A percentile compares a stretch with the other conserved stretches of the same genome.
Evolutionary conservation across 768 basidiomycete genomes (phyloP).

Genomic region (Amanita inopinata): DNA sequence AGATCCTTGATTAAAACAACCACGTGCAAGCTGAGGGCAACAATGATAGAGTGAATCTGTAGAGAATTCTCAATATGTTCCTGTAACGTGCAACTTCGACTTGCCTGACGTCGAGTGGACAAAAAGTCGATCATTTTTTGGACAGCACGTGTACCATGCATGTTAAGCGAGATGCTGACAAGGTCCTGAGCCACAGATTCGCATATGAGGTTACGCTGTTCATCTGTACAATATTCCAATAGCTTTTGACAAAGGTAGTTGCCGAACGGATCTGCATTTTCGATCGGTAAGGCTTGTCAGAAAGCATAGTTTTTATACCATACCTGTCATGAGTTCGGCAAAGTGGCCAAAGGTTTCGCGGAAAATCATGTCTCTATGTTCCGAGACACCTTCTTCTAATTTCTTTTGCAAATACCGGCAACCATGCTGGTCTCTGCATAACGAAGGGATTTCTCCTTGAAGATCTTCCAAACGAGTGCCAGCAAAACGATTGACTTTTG

Average conservation of each 20-base stretch:
- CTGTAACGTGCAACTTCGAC: too few species aligned
- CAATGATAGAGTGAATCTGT: constrained; percentile 94
- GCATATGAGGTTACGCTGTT: constrained; percentile 93
- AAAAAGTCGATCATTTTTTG: constrained; percentile 99
- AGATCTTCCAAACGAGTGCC: constrained; percentile 94
- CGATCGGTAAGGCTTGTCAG: constrained; percentile 6
- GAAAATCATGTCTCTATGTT: constrained; percentile 99
- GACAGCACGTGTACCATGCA: constrained; percentile 98
- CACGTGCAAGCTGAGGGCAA: constrained; percentile 94
- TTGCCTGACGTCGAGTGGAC: constrained; percentile 86
- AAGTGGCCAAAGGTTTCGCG: constrained; percentile 96
- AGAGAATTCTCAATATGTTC: too few species aligned
- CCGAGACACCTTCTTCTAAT: constrained; percentile 89
- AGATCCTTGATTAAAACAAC: constrained; percentile 99
- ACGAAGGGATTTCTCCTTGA: constrained; percentile 83
- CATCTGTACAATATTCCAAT: constrained; percentile 93
- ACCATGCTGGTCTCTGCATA: constrained; percentile 99
- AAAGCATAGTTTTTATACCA: constrained; percentile 12
- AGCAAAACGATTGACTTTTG: constrained; percentile 87
- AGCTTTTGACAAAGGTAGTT: constrained; percentile 99
- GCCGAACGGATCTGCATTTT: constrained; percentile 80
- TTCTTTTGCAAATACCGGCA: constrained; percentile 99
- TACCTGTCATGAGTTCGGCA: constrained; percentile 96
- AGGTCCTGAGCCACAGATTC: constrained; percentile 96
- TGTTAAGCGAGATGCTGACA: constrained; percentile 96